Evolutionary conservation across 257 asterid species (phyloP), one percentile per base, ranked within the genome.

Genomic region (Apocynum venetum): DNA sequence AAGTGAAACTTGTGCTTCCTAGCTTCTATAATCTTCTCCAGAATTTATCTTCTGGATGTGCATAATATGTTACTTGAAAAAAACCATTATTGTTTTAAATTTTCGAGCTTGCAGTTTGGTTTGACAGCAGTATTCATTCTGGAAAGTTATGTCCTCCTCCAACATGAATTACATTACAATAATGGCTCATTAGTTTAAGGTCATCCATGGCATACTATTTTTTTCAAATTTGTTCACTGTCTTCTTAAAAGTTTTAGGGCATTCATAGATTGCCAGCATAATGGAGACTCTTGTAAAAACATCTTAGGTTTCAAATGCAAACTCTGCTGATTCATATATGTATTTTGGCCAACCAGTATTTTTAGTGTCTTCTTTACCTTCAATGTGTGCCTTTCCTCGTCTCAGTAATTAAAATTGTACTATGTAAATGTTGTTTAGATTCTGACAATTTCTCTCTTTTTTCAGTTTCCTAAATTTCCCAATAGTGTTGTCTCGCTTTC

Each of bases 401-500:
- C 44, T 63, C 3, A n/a, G 19, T 59, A 25, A n/a, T 14, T 48
- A 41, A 59, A 36, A 8, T 20, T 75, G n/a, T 75, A 71, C 44
- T 36, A 38, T 55, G 69, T 19, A 53, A 77, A 46, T 71, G 76
- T 81, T 78, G 79, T 38, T 60, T 41, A 48, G 79, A 31, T 56
- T 67, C 72, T 66, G 46, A 63, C 77, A 64, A 7, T 61, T 7
- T 74, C 71, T 82, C 63, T 51, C 31, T 55, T 84, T 85, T 81
- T 88, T 17, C 31, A 92, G 97, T 76, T 91, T 80, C 94, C 93
- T 53, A 83, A 82, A 78, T 86, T 79, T 78, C 88, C 94, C 41
- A 90, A 84, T 51, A 85, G 93, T 41, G 81, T 90, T 57, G 92
- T 92, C 68, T 91, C 97, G 1, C 72, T 95, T 86, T 92, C 97